Evolutionary conservation across 352 stramenopile genomes (phyloP).

Genomic region (Hyaloperonospora arabidopsidis): DNA sequence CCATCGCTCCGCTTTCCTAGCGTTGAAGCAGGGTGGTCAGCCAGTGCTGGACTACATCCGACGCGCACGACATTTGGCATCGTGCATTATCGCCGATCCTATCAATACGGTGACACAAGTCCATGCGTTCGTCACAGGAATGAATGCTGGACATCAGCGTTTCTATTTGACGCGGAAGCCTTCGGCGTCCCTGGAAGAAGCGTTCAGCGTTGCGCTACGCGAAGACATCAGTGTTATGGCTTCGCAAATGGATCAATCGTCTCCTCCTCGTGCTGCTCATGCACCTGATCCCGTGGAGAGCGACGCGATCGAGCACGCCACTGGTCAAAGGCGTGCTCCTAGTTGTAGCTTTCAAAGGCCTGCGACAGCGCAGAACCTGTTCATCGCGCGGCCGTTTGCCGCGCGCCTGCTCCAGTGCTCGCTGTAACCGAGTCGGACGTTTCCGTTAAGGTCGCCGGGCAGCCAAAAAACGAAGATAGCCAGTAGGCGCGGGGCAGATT

Average conservation of each 20-base stretch:
- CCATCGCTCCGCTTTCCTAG: no score
- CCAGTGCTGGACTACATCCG: no score
- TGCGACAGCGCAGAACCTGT: neutral
- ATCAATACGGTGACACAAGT: slow-evolving; percentile 21
- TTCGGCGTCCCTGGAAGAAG: slow-evolving; percentile 4
- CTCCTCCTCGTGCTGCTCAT: neutral
- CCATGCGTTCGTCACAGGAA: slow-evolving; percentile 15
- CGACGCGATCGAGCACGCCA: neutral
- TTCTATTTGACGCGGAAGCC: slow-evolving; percentile 18
- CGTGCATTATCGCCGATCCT: neutral
- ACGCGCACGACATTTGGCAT: no score
- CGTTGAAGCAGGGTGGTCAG: no score
- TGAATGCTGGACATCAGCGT: slow-evolving; percentile 16
- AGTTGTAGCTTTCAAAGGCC: neutral
- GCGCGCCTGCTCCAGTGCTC: neutral
- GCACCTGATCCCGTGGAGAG: neutral
- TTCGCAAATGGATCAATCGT: neutral
- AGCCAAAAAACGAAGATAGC: neutral
- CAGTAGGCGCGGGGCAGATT: no score
- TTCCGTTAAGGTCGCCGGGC: neutral
- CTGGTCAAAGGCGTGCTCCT: neutral
- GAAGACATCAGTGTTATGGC: slow-evolving; percentile 16
- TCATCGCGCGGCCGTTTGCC: neutral
- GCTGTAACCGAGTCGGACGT: neutral
- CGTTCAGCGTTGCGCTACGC: slow-evolving; percentile 9